These are phyloP conservation scores for Trichoderma pleuroti DNA, from an alignment of 2,329 filamentous ascomycete genomes.

Conservation along the genomic window DNA sequence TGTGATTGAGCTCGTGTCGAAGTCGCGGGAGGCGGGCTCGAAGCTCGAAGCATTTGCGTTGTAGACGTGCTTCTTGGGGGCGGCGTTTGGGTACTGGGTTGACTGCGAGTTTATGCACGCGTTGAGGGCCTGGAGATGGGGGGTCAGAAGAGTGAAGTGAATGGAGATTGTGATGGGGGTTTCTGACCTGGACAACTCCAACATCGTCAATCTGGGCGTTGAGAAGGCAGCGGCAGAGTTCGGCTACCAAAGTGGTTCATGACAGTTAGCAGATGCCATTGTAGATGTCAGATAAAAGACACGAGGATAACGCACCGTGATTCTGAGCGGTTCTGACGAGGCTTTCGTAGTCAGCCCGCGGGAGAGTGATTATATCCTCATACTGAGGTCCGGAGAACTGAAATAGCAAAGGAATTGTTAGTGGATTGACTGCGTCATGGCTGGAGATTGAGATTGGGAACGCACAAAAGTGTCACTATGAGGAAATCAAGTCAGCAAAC, in stretches of 20 bases:
- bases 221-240: constrained; percentile 4
- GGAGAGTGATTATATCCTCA: background rate
- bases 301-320: background rate
- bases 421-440: background rate
- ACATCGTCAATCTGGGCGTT: background rate
- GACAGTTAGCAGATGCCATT: background rate
- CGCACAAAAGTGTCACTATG: background rate
- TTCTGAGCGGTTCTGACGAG: background rate
- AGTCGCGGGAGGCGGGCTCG: background rate
- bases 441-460: background rate
- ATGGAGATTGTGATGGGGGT: background rate
- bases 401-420: background rate
- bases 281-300: background rate
- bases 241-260: background rate
- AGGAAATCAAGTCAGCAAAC: background rate
- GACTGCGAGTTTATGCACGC: background rate
- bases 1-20: background rate
- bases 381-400: background rate
- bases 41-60: background rate
- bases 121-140: background rate
- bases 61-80: background rate
- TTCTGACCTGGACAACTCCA: background rate
- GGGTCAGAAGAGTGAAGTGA: background rate
- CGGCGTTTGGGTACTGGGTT: background rate
- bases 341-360: background rate